Conservation (phyloP, 2,329 filamentous ascomycete genomes). For the Fusarium incarnatum region DNA sequence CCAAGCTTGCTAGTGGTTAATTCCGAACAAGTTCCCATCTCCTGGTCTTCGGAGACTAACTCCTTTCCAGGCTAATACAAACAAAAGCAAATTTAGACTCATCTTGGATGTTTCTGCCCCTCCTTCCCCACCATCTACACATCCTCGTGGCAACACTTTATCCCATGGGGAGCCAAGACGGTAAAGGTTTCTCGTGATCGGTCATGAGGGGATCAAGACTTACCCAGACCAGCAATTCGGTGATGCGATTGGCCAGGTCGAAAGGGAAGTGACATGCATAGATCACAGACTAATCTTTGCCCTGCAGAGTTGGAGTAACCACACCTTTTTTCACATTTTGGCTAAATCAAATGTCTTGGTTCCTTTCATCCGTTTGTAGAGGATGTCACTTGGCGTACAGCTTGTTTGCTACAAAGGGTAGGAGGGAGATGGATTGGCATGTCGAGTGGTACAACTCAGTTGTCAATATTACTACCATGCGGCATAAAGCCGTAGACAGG, state of each 20-base stretch:
- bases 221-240: not conserved
- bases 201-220: no score
- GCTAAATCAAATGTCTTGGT: not conserved
- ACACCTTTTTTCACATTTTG: not conserved
- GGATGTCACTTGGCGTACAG: not conserved
- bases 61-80: not conserved
- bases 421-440: not conserved
- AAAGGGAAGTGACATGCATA: not conserved
- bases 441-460: not conserved
- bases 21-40: not conserved
- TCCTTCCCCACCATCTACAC: not conserved
- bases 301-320: not conserved
- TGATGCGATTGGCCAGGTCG: conserved; percentile 6
- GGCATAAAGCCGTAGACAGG: not conserved
- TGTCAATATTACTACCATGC: not conserved
- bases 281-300: not conserved
- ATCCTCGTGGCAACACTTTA: not conserved
- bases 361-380: not conserved
- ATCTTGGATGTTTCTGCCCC: not conserved
- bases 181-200: not conserved
- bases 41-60: conserved; percentile 1
- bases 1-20: not conserved
- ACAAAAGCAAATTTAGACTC: not conserved
- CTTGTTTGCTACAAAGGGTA: not conserved
- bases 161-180: not conserved